phyloP scores from a whole-genome alignment of 345 rosid genomes.

The Durio zibethinus region DNA sequence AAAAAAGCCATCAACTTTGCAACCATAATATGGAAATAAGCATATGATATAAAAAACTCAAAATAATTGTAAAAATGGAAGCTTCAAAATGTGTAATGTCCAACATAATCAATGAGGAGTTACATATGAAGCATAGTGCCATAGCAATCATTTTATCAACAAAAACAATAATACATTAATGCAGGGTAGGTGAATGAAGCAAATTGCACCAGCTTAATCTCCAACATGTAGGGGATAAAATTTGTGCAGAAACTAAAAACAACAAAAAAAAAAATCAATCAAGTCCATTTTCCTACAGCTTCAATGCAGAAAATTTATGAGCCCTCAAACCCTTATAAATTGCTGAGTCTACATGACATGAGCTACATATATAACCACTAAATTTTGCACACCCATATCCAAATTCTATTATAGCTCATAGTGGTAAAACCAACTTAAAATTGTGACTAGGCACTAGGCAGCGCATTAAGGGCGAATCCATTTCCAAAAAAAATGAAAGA shows the following conservation, averaged over 20 bases:
- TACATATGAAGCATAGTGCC: neutral
- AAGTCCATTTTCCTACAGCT: neutral
- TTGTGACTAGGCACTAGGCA: neutral
- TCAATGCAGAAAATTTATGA: neutral
- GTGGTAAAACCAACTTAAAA: neutral
- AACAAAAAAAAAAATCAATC: neutral
- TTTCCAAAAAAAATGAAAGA: conserved; percentile 3
- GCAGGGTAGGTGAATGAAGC: neutral
- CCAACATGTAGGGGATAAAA: neutral
- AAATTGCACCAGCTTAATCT: neutral
- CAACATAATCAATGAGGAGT: neutral
- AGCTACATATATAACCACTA: conserved; percentile 1
- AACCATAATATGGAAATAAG: neutral
- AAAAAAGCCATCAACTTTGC: neutral
- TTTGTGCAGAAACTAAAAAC: neutral
- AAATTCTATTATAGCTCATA: neutral
- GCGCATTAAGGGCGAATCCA: neutral
- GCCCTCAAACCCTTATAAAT: neutral
- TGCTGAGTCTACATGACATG: neutral
- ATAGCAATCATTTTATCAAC: neutral
- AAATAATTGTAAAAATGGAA: neutral
- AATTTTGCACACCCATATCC: neutral
- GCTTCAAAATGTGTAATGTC: neutral
- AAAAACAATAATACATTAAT: neutral
- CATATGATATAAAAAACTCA: neutral